Evolutionary conservation across 108 stramenopile species (phyloP).

Genomic region (Fragilaria radians): DNA sequence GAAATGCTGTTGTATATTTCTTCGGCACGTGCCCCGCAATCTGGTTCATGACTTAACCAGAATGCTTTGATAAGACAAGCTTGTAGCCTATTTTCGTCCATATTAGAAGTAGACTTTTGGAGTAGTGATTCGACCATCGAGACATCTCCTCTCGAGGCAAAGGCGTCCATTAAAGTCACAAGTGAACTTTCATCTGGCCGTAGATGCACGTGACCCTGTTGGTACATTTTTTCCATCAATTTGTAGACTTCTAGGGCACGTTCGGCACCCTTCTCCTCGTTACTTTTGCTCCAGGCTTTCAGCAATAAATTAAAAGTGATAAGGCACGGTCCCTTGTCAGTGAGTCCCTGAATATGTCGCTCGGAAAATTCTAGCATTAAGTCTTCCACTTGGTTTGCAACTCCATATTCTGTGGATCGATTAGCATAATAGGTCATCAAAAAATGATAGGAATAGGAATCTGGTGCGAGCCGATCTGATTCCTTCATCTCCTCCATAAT

Average conservation of each 20-base stretch:
- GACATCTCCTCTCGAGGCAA: not conserved
- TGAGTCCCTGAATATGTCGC: not conserved
- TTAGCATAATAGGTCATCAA: conserved; percentile 26
- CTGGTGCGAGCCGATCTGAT: conserved; percentile 13
- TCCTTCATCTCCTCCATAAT: not conserved
- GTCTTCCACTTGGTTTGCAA: conserved; percentile 26
- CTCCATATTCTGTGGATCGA: conserved; percentile 4
- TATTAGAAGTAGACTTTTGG: not conserved
- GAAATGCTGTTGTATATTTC: not conserved
- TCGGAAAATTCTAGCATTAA: conserved; percentile 27
- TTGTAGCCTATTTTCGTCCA: not conserved
- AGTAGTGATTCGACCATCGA: not conserved
- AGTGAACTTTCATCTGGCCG: not conserved
- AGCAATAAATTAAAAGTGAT: conserved; percentile 38
- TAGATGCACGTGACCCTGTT: not conserved
- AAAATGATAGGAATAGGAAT: conserved; percentile 22
- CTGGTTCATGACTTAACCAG: not conserved
- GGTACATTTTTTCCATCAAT: conserved; percentile 1
- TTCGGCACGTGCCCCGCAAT: not conserved
- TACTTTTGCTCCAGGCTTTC: conserved; percentile 11
- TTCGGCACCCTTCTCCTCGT: not conserved
- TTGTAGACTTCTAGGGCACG: not conserved
- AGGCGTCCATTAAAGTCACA: not conserved
- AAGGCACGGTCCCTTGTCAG: not conserved
- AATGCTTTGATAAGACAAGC: not conserved